These are phyloP conservation scores for Candida mesenterica DNA, from an alignment of 1,139 yeast genomes.

Conservation along the genomic window DNA sequence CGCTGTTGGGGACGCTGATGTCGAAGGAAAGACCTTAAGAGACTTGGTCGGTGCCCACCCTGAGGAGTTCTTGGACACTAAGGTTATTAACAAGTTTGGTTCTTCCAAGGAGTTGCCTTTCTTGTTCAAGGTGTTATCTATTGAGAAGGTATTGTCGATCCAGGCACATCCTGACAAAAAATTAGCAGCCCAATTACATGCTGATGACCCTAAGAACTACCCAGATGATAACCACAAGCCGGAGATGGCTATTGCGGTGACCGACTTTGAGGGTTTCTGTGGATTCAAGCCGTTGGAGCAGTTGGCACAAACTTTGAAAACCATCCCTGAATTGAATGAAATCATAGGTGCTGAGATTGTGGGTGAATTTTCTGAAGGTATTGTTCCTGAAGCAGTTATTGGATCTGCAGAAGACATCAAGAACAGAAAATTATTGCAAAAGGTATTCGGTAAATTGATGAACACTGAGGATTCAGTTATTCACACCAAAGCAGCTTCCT, in stretches of 20 bases:
- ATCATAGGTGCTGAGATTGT: slow-evolving; percentile 66
- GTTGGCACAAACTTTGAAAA: slow-evolving; percentile 61
- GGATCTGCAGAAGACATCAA: slow-evolving; percentile 47
- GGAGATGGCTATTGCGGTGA: slow-evolving; percentile 97
- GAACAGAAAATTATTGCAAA: slow-evolving; percentile 67
- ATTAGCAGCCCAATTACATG: slow-evolving; percentile 73
- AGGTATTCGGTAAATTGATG: slow-evolving; percentile 81
- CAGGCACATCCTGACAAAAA: slow-evolving; percentile 98
- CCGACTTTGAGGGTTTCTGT: slow-evolving; percentile 95
- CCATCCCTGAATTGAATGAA: slow-evolving; percentile 71
- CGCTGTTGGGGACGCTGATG: slow-evolving; percentile 31
- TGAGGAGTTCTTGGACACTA: slow-evolving; percentile 52
- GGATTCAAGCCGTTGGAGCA: slow-evolving; percentile 92
- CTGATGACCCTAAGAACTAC: slow-evolving; percentile 84
- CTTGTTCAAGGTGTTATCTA: slow-evolving; percentile 88
- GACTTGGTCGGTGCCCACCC: slow-evolving; percentile 65
- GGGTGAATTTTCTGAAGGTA: slow-evolving; percentile 49
- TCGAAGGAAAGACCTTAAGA: slow-evolving; percentile 54
- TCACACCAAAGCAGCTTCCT: slow-evolving; percentile 50
- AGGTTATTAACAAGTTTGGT: slow-evolving; percentile 66
- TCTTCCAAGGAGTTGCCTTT: slow-evolving; percentile 77
- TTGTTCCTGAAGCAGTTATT: slow-evolving; percentile 43
- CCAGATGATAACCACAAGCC: slow-evolving; percentile 99
- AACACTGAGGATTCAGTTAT: slow-evolving; percentile 62
- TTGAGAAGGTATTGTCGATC: slow-evolving; percentile 86